Conservation (phyloP, 1,284 basidiomycete genomes). For the Trichosporon faecale region DNA sequence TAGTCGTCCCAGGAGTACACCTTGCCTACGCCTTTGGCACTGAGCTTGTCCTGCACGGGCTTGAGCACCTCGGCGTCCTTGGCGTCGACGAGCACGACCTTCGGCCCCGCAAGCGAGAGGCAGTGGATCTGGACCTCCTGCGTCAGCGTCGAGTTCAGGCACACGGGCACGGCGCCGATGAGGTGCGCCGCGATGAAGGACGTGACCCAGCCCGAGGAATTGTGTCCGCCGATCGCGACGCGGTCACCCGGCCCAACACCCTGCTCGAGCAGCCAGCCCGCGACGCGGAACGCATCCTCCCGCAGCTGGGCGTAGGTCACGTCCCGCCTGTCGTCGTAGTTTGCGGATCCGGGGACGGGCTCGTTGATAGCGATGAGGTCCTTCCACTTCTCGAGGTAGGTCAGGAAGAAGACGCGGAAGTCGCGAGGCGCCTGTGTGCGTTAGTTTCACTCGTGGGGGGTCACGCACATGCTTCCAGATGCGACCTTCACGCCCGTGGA, state of each 20-base stretch:
- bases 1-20: constrained; percentile 15
- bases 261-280: constrained; percentile 32
- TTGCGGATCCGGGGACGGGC: constrained; percentile 11
- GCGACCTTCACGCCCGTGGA: constrained; percentile 31
- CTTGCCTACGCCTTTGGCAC: constrained; percentile 3
- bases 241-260: constrained; percentile 34
- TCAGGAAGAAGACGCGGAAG: constrained; percentile 39
- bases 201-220: constrained; percentile 30
- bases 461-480: constrained; percentile 45
- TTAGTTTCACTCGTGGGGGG: too few species aligned
- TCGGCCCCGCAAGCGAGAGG: constrained; percentile 32
- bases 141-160: constrained; percentile 43
- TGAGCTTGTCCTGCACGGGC: constrained; percentile 11
- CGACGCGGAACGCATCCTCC: constrained; percentile 25
- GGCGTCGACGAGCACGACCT: constrained; percentile 38
- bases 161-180: constrained; percentile 40
- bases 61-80: constrained; percentile 32
- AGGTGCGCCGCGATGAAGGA: constrained; percentile 38
- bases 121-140: constrained; percentile 32
- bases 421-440: constrained; percentile 34
- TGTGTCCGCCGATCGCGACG: constrained; percentile 39
- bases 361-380: constrained; percentile 31
- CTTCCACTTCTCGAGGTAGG: constrained; percentile 25
- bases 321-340: constrained; percentile 14
- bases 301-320: constrained; percentile 23